A percentile compares a stretch with the other conserved stretches of the same genome.
phyloP scores from a whole-genome alignment of 2,329 filamentous ascomycete species.

The Fusarium liriodendri region DNA sequence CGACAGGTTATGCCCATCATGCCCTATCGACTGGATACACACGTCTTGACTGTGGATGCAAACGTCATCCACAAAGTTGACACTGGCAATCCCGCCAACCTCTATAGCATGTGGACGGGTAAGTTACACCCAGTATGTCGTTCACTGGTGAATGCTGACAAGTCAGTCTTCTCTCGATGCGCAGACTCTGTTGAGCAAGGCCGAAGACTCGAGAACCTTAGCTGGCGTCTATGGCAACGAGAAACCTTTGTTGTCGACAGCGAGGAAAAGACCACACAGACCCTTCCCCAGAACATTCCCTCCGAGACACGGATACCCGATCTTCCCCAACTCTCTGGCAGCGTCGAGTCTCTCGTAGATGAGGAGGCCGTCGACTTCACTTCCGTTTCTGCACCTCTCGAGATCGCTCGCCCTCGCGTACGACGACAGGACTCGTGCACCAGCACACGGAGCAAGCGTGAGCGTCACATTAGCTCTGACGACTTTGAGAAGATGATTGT shows the following conservation, averaged over 20 bases:
- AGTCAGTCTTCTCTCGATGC: slow-evolving; percentile 89
- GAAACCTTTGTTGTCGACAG: slow-evolving; percentile 80
- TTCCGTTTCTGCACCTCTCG: slow-evolving; percentile 64
- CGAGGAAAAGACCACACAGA: slow-evolving; percentile 63
- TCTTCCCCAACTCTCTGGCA: slow-evolving; percentile 79
- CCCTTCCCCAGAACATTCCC: slow-evolving; percentile 63
- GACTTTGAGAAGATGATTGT: slow-evolving; percentile 95
- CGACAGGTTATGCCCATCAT: slow-evolving; percentile 65
- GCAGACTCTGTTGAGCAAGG: slow-evolving; percentile 95
- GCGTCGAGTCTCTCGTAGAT: slow-evolving; percentile 79
- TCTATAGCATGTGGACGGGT: slow-evolving; percentile 98
- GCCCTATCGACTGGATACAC: slow-evolving; percentile 85
- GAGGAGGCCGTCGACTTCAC: slow-evolving; percentile 73
- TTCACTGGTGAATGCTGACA: slow-evolving; percentile 46
- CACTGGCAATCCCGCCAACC: slow-evolving; percentile 89
- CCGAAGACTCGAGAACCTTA: slow-evolving; percentile 91
- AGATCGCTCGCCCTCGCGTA: slow-evolving; percentile 75
- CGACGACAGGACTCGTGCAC: slow-evolving; percentile 77
- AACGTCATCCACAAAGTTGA: slow-evolving; percentile 95
- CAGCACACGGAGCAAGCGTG: slow-evolving; percentile 77
- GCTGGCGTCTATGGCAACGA: slow-evolving; percentile 94
- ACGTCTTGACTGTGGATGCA: slow-evolving; percentile 91
- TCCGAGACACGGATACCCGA: slow-evolving; percentile 58
- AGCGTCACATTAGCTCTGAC: slow-evolving; percentile 92
- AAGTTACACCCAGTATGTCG: slow-evolving; percentile 54